Conservation (phyloP, 2,329 filamentous ascomycete species). For the Aspergillus ochraceoroseus region DNA sequence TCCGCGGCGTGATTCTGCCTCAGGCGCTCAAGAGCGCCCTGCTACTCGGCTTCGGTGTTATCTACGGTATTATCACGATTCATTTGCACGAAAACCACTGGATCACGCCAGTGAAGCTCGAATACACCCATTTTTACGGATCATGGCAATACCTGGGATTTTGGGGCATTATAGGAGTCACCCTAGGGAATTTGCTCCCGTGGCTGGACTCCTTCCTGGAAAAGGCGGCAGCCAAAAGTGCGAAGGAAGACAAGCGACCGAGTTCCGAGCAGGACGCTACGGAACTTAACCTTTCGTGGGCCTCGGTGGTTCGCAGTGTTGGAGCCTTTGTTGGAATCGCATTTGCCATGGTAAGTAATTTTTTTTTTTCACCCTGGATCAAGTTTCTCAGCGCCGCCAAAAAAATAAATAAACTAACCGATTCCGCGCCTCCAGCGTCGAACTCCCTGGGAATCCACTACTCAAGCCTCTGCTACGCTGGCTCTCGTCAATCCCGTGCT, state of each 20-base stretch:
- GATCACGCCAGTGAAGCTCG: slow-evolving; percentile 59
- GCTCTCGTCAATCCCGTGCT: slow-evolving; percentile 87
- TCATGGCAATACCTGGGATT: slow-evolving; percentile 66
- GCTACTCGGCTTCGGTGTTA: slow-evolving; percentile 72
- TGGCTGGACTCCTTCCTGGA: slow-evolving; percentile 78
- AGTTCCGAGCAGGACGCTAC: slow-evolving; percentile 31
- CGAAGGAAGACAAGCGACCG: slow-evolving; percentile 22
- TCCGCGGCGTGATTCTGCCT: slow-evolving; percentile 49
- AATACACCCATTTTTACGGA: slow-evolving; percentile 49
- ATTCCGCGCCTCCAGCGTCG: slow-evolving; percentile 58
- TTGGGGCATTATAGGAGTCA: slow-evolving; percentile 77
- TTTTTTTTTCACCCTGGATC: neutral
- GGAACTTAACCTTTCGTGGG: slow-evolving; percentile 55
- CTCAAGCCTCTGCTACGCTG: slow-evolving; percentile 87
- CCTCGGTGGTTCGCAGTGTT: slow-evolving; percentile 63
- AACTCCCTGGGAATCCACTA: slow-evolving; percentile 86
- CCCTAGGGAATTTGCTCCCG: slow-evolving; percentile 72
- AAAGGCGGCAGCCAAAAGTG: slow-evolving; percentile 42
- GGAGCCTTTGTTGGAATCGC: slow-evolving; percentile 69
- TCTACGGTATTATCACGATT: slow-evolving; percentile 76
- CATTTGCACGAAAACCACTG: slow-evolving; percentile 66
- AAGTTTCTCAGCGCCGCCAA: neutral
- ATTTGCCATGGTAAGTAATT: slow-evolving; percentile 70
- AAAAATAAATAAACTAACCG: slow-evolving; percentile 8
- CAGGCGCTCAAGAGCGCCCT: slow-evolving; percentile 56